These are phyloP conservation scores for Tulasnella sp. DNA, from an alignment of 768 basidiomycete species.

Conservation along the genomic window DNA sequence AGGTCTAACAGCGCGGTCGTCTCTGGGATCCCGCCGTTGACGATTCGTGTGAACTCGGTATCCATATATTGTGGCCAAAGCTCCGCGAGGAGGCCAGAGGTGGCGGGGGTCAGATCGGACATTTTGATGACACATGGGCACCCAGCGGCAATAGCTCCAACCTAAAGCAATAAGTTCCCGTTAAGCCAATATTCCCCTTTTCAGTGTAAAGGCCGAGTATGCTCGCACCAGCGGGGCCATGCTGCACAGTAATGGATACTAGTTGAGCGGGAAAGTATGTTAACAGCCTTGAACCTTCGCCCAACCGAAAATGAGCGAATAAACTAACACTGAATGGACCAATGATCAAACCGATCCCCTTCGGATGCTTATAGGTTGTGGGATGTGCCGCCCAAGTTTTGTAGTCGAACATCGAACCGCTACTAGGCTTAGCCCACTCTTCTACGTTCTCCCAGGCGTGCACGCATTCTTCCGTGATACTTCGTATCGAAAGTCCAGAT, in stretches of 20 bases:
- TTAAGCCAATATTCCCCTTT: background rate
- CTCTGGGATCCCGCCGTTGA: constrained; percentile 58
- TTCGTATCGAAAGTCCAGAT: background rate
- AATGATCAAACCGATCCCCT: constrained; percentile 29
- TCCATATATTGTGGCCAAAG: constrained; percentile 71
- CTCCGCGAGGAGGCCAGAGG: constrained; percentile 49
- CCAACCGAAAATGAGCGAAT: background rate
- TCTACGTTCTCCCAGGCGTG: constrained; percentile 51
- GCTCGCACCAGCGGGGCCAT: constrained; percentile 44
- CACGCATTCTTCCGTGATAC: constrained; percentile 32
- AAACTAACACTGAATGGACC: constrained; percentile 25
- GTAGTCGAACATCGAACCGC: constrained; percentile 44
- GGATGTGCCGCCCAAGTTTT: constrained; percentile 53
- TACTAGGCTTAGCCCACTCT: constrained; percentile 62
- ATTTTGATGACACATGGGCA: constrained; percentile 64
- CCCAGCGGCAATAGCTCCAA: constrained; percentile 70
- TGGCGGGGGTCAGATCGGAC: constrained; percentile 53
- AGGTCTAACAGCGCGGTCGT: constrained; percentile 61
- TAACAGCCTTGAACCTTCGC: background rate
- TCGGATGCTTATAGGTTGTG: constrained; percentile 60
- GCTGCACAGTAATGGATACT: constrained; percentile 57
- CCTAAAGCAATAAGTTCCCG: constrained; percentile 13
- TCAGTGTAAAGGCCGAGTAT: background rate
- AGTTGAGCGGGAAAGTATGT: constrained; percentile 22
- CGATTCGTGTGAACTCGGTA: constrained; percentile 47